phyloP scores from a whole-genome alignment of 176 grass and related monocot species.

The Metroxylon sagu region DNA sequence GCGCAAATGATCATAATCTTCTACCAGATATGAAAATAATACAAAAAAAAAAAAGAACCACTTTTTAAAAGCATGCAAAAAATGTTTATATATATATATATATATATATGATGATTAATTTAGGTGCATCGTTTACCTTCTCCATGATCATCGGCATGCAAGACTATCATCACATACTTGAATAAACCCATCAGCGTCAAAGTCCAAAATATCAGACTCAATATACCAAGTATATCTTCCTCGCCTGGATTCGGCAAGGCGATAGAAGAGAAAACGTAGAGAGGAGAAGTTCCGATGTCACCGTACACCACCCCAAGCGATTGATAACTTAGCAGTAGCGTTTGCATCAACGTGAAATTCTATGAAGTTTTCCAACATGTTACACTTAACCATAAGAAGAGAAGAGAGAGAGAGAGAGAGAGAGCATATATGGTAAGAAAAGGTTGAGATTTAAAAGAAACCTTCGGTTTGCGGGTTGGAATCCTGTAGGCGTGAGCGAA shows the following conservation, averaged over 20 bases:
- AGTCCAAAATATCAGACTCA: slow-evolving; percentile 75
- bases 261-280: slow-evolving; percentile 72
- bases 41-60: too few relatives aligned
- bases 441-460: not conserved
- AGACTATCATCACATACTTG: slow-evolving; percentile 59
- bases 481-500: slow-evolving; percentile 43
- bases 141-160: slow-evolving; percentile 62
- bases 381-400: not conserved
- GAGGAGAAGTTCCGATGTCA: slow-evolving; percentile 67
- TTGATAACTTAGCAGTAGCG: slow-evolving; percentile 47
- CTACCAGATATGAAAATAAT: too few relatives aligned
- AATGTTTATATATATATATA: too few relatives aligned
- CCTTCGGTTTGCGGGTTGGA: slow-evolving; percentile 32
- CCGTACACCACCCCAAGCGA: slow-evolving; percentile 73
- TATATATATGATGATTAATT: too few relatives aligned
- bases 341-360: slow-evolving; percentile 40
- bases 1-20: too few relatives aligned
- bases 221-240: slow-evolving; percentile 45
- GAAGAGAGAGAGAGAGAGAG: slow-evolving; percentile 4
- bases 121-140: slow-evolving; percentile 36
- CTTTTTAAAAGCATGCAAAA: too few relatives aligned
- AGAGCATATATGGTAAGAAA: not conserved
- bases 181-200: slow-evolving; percentile 56
- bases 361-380: not conserved
- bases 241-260: slow-evolving; percentile 25